Evolutionary conservation across 352 stramenopile species (phyloP).

Genomic region (Peronosclerospora sorghi): DNA sequence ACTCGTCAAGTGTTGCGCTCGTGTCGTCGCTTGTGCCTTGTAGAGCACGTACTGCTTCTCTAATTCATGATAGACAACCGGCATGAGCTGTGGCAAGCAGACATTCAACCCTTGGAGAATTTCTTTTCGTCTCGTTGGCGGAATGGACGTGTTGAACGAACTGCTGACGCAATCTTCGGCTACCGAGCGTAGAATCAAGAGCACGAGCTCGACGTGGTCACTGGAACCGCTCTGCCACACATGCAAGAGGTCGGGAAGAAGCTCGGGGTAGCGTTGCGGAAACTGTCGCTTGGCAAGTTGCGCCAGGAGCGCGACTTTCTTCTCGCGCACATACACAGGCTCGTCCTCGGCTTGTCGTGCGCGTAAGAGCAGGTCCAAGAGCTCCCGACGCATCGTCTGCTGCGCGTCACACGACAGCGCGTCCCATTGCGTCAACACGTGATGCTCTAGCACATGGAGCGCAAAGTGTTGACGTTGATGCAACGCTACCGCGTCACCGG

Average conservation of each 20-base stretch:
- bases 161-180: conserved; percentile 73
- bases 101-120: conserved; percentile 70
- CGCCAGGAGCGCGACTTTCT: conserved; percentile 61
- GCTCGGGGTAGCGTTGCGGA: conserved; percentile 66
- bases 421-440: conserved; percentile 51
- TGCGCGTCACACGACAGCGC: conserved; percentile 32
- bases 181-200: conserved; percentile 60
- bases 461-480: conserved; percentile 66
- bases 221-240: conserved; percentile 8
- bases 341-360: conserved; percentile 14
- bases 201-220: conserved; percentile 51
- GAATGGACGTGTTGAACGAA: conserved; percentile 71
- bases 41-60: conserved; percentile 59
- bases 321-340: conserved; percentile 62
- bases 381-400: conserved; percentile 31
- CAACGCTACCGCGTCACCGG: conserved; percentile 22
- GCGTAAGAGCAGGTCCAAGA: conserved; percentile 46
- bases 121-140: conserved; percentile 58
- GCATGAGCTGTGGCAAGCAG: conserved; percentile 55
- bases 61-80: conserved; percentile 60
- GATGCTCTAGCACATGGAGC: conserved; percentile 65
- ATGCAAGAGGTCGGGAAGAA: conserved; percentile 48
- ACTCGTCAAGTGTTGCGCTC: conserved; percentile 19
- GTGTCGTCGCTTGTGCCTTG: conserved; percentile 10
- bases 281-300: conserved; percentile 75